phyloP scores from a whole-genome alignment of 2,329 filamentous ascomycete genomes.

The Phaeomoniella chlamydospora region DNA sequence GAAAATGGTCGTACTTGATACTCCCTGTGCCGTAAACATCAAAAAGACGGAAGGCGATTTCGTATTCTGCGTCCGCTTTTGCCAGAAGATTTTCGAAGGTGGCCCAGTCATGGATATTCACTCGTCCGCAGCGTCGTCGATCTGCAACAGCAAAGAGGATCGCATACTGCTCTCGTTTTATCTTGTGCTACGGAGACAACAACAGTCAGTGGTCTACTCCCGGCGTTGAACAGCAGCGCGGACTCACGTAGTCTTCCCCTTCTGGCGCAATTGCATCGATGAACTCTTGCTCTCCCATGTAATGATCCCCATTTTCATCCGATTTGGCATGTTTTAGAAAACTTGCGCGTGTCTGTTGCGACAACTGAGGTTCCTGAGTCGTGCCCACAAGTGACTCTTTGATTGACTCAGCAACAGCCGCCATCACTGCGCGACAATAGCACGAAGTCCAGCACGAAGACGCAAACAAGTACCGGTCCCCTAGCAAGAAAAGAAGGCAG shows the following conservation, averaged over 20 bases:
- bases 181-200: constrained; percentile 62
- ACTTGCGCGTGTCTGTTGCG: constrained; percentile 57
- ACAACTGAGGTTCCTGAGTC: constrained; percentile 45
- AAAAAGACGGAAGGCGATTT: constrained; percentile 95
- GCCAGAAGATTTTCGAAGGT: constrained; percentile 86
- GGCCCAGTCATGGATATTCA: constrained; percentile 75
- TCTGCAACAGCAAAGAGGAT: constrained; percentile 90
- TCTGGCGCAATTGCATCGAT: constrained; percentile 77
- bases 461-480: too few species aligned
- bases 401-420: constrained; percentile 51
- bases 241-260: constrained; percentile 78
- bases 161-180: constrained; percentile 87
- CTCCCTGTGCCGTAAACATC: constrained; percentile 70
- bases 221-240: neutral
- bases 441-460: too few species aligned
- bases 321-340: constrained; percentile 66
- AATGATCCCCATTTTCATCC: constrained; percentile 64
- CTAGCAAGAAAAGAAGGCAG: too few species aligned
- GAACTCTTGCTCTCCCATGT: constrained; percentile 76
- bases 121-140: constrained; percentile 54
- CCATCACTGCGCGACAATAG: constrained; percentile 17
- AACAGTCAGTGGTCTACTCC: neutral
- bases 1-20: constrained; percentile 83
- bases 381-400: constrained; percentile 67
- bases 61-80: constrained; percentile 96